These are phyloP conservation scores for Geotrichum candidum DNA, from an alignment of 1,139 yeast genomes.

Conservation along the genomic window DNA sequence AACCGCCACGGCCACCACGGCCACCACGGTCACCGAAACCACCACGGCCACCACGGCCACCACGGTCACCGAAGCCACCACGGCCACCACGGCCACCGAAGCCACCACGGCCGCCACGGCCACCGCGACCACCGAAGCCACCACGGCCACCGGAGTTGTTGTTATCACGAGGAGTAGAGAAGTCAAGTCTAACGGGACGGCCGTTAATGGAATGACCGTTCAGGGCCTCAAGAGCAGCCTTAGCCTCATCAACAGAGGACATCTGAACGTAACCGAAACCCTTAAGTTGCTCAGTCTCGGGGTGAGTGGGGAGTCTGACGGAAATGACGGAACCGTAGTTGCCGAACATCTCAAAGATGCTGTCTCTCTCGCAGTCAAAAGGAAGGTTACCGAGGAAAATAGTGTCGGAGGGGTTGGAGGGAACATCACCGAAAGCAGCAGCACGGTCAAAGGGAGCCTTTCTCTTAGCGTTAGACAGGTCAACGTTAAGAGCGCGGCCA, in stretches of 20 bases:
- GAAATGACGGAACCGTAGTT: conserved; percentile 76
- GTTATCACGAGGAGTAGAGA: conserved; percentile 79
- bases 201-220: conserved; percentile 88
- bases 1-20: conserved; percentile 8
- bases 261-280: conserved; percentile 98
- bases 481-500: conserved; percentile 93
- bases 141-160: conserved; percentile 39
- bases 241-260: conserved; percentile 80
- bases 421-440: conserved; percentile 12
- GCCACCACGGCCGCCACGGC: conserved; percentile 37
- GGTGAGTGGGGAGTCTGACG: conserved; percentile 94
- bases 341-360: conserved; percentile 63
- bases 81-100: background rate
- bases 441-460: conserved; percentile 14
- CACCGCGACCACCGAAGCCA: conserved; percentile 35
- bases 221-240: conserved; percentile 78
- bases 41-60: background rate
- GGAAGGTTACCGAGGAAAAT: conserved; percentile 93
- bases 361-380: conserved; percentile 79
- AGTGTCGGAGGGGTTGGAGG: conserved; percentile 60
- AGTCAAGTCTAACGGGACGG: conserved; percentile 92
- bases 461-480: conserved; percentile 71
- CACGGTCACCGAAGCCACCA: conserved; percentile 2
- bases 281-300: conserved; percentile 97
- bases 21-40: conserved; percentile 1